These are phyloP conservation scores for Sphaerostilbella broomeana DNA, from an alignment of 2,329 filamentous ascomycete species.

Conservation along the genomic window DNA sequence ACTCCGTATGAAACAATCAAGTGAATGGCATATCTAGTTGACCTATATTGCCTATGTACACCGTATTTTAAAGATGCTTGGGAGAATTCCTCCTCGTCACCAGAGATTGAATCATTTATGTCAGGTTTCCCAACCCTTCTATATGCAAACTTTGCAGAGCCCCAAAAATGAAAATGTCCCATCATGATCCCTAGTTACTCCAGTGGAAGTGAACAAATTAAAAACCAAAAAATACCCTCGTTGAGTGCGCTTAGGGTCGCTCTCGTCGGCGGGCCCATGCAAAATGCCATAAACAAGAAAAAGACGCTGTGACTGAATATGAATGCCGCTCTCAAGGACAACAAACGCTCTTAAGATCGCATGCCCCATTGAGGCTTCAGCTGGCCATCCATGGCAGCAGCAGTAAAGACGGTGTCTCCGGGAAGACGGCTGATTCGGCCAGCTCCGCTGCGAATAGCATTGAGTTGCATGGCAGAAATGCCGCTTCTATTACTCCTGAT, in stretches of 20 bases:
- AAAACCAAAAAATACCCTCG: slow-evolving; percentile 8
- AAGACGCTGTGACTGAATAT: slow-evolving; percentile 12
- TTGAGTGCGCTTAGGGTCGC: slow-evolving; percentile 11
- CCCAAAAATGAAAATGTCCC: slow-evolving; percentile 23
- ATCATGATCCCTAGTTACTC: slow-evolving; percentile 21
- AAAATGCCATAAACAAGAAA: slow-evolving; percentile 14
- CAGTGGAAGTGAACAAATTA: slow-evolving; percentile 19
- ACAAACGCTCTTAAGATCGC: slow-evolving; percentile 29
- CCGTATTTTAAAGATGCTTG: slow-evolving; percentile 8
- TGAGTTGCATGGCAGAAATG: slow-evolving; percentile 62
- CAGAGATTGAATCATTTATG: slow-evolving; percentile 13
- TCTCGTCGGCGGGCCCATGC: slow-evolving; percentile 10
- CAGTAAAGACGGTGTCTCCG: slow-evolving; percentile 72
- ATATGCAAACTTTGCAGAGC: slow-evolving; percentile 28
- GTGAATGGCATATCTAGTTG: slow-evolving; percentile 13
- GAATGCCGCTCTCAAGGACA: slow-evolving; percentile 6
- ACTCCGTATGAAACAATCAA: slow-evolving; percentile 3
- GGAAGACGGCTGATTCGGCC: slow-evolving; percentile 83
- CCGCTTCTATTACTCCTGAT: slow-evolving; percentile 62
- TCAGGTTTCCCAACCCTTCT: slow-evolving; percentile 26
- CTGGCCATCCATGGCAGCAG: slow-evolving; percentile 55
- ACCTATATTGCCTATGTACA: slow-evolving; percentile 15
- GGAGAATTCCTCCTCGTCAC: slow-evolving; percentile 9
- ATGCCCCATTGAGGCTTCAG: slow-evolving; percentile 56
- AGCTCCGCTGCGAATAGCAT: slow-evolving; percentile 72